Evolutionary conservation across 371 early-diverging fungal genomes (phyloP), one percentile per base, ranked within the genome.

Genomic region (Mortierella sp.): DNA sequence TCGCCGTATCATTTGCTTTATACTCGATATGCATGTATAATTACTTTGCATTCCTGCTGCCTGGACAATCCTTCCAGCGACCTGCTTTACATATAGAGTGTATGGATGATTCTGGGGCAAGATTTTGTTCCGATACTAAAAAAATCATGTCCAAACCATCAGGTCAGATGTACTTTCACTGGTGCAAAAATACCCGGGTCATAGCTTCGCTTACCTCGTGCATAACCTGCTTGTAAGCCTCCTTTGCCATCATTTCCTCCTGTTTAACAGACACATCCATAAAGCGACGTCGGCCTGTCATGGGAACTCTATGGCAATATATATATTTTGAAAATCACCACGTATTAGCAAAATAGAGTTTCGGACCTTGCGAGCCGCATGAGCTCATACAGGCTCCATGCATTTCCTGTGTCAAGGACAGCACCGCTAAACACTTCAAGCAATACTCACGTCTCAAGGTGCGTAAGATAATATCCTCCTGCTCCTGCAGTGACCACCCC

Each of bases 191-290:
- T 44, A 15, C 17, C 0, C 9, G 17, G 21, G 7, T 21, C 19
- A 9, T 19, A 8, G 44, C 23, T 26, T 23, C 21, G 31, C 12
- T 19, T 42, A 67, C 78, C 73, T 67, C 54, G 6, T 41, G 42
- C 86, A 94, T 87, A 14, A 93, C 85, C 65, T 89, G 86, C 8
- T 82, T 42, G 58, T 92, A 94, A 0, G 93, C 91, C 52, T 89
- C 85, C 41, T 86, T 83, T 6, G 89, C 85, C 83, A 90, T 83
- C 7, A 80, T 76, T 78, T 88, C 86, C 73, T 91, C 90, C 50
- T 87, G 87, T 15, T 70, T 50, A 2, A 81, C 79, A 0, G 87
- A 82, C 3, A 90, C 80, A 55, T 80, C 82, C 81, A 90, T 87
- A 63, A 90, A 90, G 2, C 91, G 78, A n/a, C 79, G 70, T 27